Percentiles rank a stretch among this genome's conserved stretches.
phyloP scores from a whole-genome alignment of 495 filamentous ascomycete species.

The Chaetomidium leptoderma region DNA sequence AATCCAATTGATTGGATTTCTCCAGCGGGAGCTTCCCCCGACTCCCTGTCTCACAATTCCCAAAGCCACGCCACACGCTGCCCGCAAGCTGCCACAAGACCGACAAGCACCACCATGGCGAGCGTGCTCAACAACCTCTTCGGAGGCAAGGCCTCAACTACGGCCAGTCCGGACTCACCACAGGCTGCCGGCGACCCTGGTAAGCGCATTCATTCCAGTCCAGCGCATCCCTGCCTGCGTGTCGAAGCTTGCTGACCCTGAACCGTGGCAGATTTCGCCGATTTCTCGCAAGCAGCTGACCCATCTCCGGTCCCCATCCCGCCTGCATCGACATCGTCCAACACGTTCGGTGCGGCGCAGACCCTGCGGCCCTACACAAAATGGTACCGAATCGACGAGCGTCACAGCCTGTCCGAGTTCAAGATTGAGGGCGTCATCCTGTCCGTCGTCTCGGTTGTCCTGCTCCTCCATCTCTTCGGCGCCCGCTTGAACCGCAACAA shows the following conservation, averaged over 20 bases:
- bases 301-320: slow-evolving; percentile 49
- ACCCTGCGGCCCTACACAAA: slow-evolving; percentile 68
- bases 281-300: slow-evolving; percentile 66
- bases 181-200: slow-evolving; percentile 54
- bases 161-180: slow-evolving; percentile 40
- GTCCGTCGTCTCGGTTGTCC: slow-evolving; percentile 63
- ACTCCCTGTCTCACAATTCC: slow-evolving; percentile 1
- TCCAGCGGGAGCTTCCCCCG: neutral
- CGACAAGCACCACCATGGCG: slow-evolving; percentile 54
- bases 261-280: slow-evolving; percentile 61
- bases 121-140: slow-evolving; percentile 64
- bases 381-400: slow-evolving; percentile 97
- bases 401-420: slow-evolving; percentile 75
- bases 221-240: neutral
- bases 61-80: slow-evolving; percentile 4
- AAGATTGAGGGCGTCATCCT: slow-evolving; percentile 79
- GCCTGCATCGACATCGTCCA: slow-evolving; percentile 23
- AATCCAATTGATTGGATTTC: slow-evolving; percentile 5
- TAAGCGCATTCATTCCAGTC: slow-evolving; percentile 35
- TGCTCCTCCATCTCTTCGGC: slow-evolving; percentile 79
- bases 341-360: slow-evolving; percentile 41
- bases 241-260: neutral
- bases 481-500: slow-evolving; percentile 71
- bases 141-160: slow-evolving; percentile 59
- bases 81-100: too few species aligned